A percentile compares a stretch with the other conserved stretches of the same genome.
phyloP scores from a whole-genome alignment of 495 filamentous ascomycete species.

The Daldinia vernicosa region DNA sequence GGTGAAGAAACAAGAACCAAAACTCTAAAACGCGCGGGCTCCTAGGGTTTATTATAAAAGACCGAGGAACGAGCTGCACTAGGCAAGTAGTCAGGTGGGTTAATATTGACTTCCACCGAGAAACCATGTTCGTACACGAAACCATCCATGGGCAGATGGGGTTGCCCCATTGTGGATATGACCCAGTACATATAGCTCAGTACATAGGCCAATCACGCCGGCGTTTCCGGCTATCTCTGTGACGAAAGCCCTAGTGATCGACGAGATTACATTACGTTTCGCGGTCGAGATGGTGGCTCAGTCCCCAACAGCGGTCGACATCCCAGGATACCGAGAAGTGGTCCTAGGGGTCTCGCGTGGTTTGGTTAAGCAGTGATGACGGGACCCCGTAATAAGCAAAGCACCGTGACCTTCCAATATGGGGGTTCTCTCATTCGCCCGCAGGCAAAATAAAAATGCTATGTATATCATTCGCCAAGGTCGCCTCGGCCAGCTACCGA shows the following conservation, averaged over 20 bases:
- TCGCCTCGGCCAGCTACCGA: slow-evolving; percentile 36
- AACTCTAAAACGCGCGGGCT: slow-evolving; percentile 13
- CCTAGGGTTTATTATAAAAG: slow-evolving; percentile 23
- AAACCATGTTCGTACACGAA: slow-evolving; percentile 31
- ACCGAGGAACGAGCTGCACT: slow-evolving; percentile 17
- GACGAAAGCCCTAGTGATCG: slow-evolving; percentile 40
- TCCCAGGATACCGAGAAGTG: slow-evolving; percentile 33
- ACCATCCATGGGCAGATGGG: slow-evolving; percentile 25
- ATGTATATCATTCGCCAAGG: slow-evolving; percentile 24
- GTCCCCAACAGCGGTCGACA: slow-evolving; percentile 27
- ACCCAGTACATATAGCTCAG: background rate
- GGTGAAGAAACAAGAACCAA: slow-evolving; percentile 13
- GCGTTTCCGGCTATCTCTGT: slow-evolving; percentile 27
- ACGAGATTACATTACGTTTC: slow-evolving; percentile 40
- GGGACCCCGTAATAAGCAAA: slow-evolving; percentile 16
- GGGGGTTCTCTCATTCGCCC: slow-evolving; percentile 21
- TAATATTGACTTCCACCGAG: slow-evolving; percentile 35
- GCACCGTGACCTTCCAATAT: slow-evolving; percentile 19
- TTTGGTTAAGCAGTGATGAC: slow-evolving; percentile 20
- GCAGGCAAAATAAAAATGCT: background rate
- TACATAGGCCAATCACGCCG: slow-evolving; percentile 37
- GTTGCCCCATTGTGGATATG: slow-evolving; percentile 24
- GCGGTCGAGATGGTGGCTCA: slow-evolving; percentile 28
- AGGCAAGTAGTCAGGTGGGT: slow-evolving; percentile 35
- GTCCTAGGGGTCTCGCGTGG: slow-evolving; percentile 25